A percentile compares a stretch with the other conserved stretches of the same genome.
phyloP scores from a whole-genome alignment of 176 grass and related monocot species.

The Ensete glaucum region DNA sequence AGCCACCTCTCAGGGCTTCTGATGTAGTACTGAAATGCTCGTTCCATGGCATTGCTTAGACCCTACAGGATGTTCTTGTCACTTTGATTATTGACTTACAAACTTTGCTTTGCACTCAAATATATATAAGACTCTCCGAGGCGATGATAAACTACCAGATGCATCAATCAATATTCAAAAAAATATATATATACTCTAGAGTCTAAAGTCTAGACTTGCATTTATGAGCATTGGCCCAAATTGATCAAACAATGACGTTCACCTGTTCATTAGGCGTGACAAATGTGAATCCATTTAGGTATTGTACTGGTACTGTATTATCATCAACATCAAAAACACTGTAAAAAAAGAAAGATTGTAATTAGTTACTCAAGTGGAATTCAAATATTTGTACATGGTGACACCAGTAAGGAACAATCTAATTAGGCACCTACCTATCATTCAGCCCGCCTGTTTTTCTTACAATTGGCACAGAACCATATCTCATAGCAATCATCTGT shows the following conservation, averaged over 20 bases:
- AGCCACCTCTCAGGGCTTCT: slow-evolving; percentile 62
- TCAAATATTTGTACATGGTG: not conserved
- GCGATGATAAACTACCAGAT: not conserved
- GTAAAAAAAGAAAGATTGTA: slow-evolving; percentile 14
- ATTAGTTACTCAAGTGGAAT: slow-evolving; percentile 8
- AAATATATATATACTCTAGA: not conserved
- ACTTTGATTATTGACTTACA: not conserved
- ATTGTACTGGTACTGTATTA: slow-evolving; percentile 42
- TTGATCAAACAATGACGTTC: not conserved
- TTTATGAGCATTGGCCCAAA: too few species aligned
- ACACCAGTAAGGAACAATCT: not conserved
- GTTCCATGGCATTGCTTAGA: slow-evolving; percentile 53
- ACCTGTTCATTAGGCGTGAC: slow-evolving; percentile 75
- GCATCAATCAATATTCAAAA: not conserved
- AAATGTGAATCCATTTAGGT: slow-evolving; percentile 88
- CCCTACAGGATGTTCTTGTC: slow-evolving; percentile 26
- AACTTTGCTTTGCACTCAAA: not conserved
- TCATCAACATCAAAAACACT: slow-evolving; percentile 88
- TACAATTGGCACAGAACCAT: slow-evolving; percentile 87
- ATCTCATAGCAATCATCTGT: slow-evolving; percentile 98
- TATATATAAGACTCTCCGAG: not conserved
- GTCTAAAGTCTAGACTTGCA: not conserved
- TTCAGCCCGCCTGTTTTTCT: slow-evolving; percentile 88
- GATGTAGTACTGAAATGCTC: slow-evolving; percentile 73
- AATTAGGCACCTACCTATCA: slow-evolving; percentile 50